Evolutionary conservation across 106 monocot species (phyloP).

Genomic region (Posidonia australis): DNA sequence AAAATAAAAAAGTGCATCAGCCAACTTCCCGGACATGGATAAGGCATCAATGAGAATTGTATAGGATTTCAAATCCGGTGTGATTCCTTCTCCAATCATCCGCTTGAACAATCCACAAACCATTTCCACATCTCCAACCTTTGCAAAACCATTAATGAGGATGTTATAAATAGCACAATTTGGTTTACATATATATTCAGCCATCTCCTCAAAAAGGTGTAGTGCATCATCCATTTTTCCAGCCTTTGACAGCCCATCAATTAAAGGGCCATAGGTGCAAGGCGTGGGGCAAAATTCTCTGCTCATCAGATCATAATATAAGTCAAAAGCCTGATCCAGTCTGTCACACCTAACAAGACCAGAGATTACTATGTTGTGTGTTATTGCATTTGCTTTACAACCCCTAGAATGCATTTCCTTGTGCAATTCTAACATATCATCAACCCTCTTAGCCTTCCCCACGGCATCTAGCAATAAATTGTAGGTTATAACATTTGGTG

Average conservation of each 20-base stretch:
- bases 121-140: constrained; percentile 45
- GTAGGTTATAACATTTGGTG: constrained; percentile 61
- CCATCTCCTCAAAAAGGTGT: constrained; percentile 69
- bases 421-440: constrained; percentile 55
- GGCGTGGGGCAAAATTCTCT: constrained; percentile 67
- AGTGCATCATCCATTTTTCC: constrained; percentile 50
- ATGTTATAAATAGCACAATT: constrained; percentile 91
- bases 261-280: constrained; percentile 85
- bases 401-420: constrained; percentile 61
- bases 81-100: constrained; percentile 60
- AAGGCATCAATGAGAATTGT: constrained; percentile 62
- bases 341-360: constrained; percentile 54
- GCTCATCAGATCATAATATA: constrained; percentile 70
- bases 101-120: constrained; percentile 43
- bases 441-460: constrained; percentile 46
- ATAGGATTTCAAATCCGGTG: constrained; percentile 77
- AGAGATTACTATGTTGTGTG: constrained; percentile 72
- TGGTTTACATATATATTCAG: constrained; percentile 57
- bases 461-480: constrained; percentile 54
- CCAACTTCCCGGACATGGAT: constrained; percentile 26
- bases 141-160: constrained; percentile 73
- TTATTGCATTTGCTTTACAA: constrained; percentile 47
- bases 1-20: constrained; percentile 64
- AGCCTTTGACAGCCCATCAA: constrained; percentile 69
- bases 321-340: constrained; percentile 66